Base-by-base conservation (phyloP, 352 stramenopile species). In the Phytophthora ramorum region DNA sequence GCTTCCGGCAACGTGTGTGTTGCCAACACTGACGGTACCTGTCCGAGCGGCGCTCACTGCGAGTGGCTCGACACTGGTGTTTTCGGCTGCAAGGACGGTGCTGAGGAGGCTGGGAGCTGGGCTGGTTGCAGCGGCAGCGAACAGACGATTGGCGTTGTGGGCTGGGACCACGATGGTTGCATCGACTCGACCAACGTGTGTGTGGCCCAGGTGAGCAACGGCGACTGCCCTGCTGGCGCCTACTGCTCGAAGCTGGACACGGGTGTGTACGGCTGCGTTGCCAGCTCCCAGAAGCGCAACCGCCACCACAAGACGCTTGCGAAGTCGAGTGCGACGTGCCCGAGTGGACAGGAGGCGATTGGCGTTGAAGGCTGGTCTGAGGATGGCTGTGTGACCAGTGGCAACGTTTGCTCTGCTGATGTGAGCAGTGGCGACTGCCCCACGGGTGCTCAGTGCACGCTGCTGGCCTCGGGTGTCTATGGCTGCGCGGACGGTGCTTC, bases 241-340 rank as follows among this genome's bases (percentile, higher is more conserved):
- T 68, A 63, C 51, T 73, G 64, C 58, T 58, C 22, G 14, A 26
- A 56, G 30, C 37, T 73, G 48, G 51, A 60, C 58, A 63, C 64
- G 16, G 64, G 69, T 20, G 65, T 71, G 16, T 78, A 61, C 28
- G 69, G 69, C 8, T 78, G 70, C 46, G 49, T 69, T 14, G 57
- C 57, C 26, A 64, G 45, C 24, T 56, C 56, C 2, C 49, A 64
- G 35, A 64, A 62, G 44, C 44, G 55, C 40, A 32, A 66, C 22
- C 57, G 55, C 46, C 48, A 53, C 28, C 46, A 58, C 45, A 66
- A 66, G 50, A 46, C 16, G 10, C 34, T 45, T 37, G 4, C 50
- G 1, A 58, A 52, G 26, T 9, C 32, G 9, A 24, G 41, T 13
- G 26, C 16, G 2, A 44, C 47, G 37, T 65, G 57, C 28, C 35